Percentiles rank a stretch among this genome's conserved stretches.
Evolutionary conservation across 768 basidiomycete genomes (phyloP).

Genomic region (Russula compacta): DNA sequence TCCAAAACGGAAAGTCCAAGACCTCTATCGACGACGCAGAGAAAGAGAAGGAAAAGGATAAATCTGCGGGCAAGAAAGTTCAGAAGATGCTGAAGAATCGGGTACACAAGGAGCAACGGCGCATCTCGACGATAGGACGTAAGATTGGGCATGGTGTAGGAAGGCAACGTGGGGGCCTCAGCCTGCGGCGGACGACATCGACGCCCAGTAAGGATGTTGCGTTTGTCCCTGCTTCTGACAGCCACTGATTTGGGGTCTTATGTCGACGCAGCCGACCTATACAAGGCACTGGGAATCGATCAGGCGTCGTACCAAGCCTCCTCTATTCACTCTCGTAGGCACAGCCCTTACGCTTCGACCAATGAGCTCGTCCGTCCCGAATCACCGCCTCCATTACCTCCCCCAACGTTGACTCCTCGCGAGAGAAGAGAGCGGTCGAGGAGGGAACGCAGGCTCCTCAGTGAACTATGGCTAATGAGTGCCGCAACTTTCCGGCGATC

Average conservation of each 20-base stretch:
- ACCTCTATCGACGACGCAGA: conserved; percentile 19
- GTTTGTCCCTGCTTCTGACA: not conserved
- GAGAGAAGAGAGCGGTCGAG: conserved; percentile 32
- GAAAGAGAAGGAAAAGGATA: conserved; percentile 33
- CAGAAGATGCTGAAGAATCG: conserved; percentile 66
- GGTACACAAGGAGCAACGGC: conserved; percentile 63
- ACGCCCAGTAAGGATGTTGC: conserved; percentile 47
- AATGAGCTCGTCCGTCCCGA: conserved; percentile 27
- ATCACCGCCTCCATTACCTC: conserved; percentile 35
- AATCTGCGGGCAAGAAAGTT: conserved; percentile 60
- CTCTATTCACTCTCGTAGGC: conserved; percentile 75
- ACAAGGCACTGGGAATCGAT: conserved; percentile 18
- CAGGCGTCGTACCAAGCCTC: conserved; percentile 59
- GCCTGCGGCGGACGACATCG: conserved; percentile 51
- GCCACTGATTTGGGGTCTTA: not conserved
- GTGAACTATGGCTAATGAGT: conserved; percentile 87
- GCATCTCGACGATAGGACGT: conserved; percentile 67
- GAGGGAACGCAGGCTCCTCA: conserved; percentile 59
- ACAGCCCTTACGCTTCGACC: conserved; percentile 29
- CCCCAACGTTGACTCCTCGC: conserved; percentile 21
- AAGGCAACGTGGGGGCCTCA: conserved; percentile 34
- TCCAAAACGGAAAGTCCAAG: not conserved
- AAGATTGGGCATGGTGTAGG: conserved; percentile 67
- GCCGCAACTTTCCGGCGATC: conserved; percentile 88
- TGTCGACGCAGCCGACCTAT: conserved; percentile 4